A percentile compares a stretch with the other conserved stretches of the same genome.
Evolutionary conservation across 441 rosid genomes (phyloP).

Genomic region (Capsella rubella): DNA sequence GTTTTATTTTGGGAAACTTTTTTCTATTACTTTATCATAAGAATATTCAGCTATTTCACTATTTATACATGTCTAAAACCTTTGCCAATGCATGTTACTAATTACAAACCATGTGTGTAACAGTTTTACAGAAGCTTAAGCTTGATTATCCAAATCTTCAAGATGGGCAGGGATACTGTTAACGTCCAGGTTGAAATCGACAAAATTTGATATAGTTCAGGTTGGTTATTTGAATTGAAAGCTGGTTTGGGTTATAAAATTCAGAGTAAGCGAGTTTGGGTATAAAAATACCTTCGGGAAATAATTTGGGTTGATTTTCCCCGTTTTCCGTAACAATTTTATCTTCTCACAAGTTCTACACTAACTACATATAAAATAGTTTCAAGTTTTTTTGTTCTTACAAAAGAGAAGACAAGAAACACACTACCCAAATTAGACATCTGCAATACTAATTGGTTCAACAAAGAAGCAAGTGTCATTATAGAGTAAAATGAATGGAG

Average conservation of each 20-base stretch:
- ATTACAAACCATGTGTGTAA: not conserved
- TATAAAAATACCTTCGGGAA: too few species aligned
- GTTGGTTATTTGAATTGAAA: too few species aligned
- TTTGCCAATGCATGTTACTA: not conserved
- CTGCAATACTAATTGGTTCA: conserved; percentile 20
- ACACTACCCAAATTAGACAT: conserved; percentile 16
- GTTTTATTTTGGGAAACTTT: too few species aligned
- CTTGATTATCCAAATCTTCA: too few species aligned
- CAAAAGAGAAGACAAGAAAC: not conserved
- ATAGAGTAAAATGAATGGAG: not conserved
- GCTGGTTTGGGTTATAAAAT: too few species aligned
- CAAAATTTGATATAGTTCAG: too few species aligned
- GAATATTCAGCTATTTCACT: not conserved
- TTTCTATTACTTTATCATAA: not conserved
- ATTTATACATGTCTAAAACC: not conserved
- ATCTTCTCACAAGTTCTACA: not conserved
- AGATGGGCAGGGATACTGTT: too few species aligned
- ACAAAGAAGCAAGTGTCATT: conserved; percentile 35
- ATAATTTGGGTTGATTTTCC: too few species aligned
- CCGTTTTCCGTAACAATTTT: not conserved
- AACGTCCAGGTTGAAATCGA: too few species aligned
- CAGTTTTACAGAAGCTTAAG: too few species aligned
- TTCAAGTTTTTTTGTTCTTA: not conserved
- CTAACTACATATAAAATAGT: too few species aligned
- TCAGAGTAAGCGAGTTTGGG: too few species aligned